Conservation (phyloP, 495 filamentous ascomycete genomes). For the Aspergillus panamensis region DNA sequence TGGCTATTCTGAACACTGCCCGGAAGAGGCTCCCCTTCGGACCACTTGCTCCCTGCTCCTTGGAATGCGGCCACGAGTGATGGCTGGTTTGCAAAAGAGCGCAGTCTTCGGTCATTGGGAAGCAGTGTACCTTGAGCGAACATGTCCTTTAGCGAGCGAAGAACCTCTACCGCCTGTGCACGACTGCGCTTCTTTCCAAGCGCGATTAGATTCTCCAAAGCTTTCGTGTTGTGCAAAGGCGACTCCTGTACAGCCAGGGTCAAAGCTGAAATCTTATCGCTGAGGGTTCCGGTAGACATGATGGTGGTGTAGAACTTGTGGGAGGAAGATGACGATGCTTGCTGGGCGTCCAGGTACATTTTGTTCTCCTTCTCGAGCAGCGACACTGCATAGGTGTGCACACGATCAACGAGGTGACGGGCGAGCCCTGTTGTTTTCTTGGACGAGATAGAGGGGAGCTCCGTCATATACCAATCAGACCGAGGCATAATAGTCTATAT, state of each 20-base stretch:
- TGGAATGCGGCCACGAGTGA: conserved; percentile 66
- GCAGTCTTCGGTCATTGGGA: conserved; percentile 76
- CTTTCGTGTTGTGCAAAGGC: conserved; percentile 84
- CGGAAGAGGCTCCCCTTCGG: conserved; percentile 60
- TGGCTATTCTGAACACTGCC: conserved; percentile 66
- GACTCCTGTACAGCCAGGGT: conserved; percentile 94
- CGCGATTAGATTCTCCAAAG: conserved; percentile 74
- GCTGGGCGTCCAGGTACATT: conserved; percentile 52
- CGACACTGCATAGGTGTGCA: conserved; percentile 70
- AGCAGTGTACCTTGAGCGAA: conserved; percentile 82
- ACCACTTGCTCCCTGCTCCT: conserved; percentile 56
- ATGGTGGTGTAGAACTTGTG: conserved; percentile 94
- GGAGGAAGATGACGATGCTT: conserved; percentile 65
- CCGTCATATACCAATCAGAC: conserved; percentile 78
- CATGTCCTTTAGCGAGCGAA: conserved; percentile 89
- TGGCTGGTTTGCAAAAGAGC: conserved; percentile 75
- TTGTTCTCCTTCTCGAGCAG: conserved; percentile 72
- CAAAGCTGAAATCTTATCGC: conserved; percentile 92
- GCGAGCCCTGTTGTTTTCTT: conserved; percentile 50
- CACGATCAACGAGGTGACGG: conserved; percentile 58
- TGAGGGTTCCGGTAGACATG: conserved; percentile 92
- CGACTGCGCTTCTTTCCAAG: conserved; percentile 86
- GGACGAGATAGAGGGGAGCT: conserved; percentile 54
- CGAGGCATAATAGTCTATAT: conserved; percentile 67
- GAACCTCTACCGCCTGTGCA: conserved; percentile 87